A percentile compares a stretch with the other conserved stretches of the same genome.
These are phyloP conservation scores for Ascochyta rabiei DNA, from an alignment of 2,329 filamentous ascomycete genomes.

Conservation along the genomic window DNA sequence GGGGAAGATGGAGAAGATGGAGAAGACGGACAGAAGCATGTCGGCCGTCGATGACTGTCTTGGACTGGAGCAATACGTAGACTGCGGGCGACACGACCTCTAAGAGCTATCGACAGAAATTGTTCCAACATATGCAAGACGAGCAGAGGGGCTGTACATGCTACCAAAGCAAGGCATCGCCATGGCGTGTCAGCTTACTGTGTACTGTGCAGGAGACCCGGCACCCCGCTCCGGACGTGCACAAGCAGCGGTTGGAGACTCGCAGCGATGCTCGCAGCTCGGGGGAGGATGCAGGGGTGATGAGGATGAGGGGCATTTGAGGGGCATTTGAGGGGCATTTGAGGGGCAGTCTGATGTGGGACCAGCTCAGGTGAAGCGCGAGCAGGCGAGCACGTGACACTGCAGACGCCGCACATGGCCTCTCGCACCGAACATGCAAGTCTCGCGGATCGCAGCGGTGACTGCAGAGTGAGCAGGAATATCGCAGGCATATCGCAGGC, in stretches of 20 bases:
- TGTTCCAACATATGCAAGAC: background rate
- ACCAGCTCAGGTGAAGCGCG: background rate
- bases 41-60: background rate
- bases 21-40: background rate
- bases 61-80: background rate
- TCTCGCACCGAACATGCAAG: background rate
- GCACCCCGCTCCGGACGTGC: conserved; percentile 4
- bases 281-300: conserved; percentile 4
- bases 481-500: too few species aligned
- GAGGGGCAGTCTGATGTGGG: conserved; percentile 4
- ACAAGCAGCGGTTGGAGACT: background rate
- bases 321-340: conserved; percentile 8
- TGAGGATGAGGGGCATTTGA: too few species aligned
- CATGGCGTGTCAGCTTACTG: background rate
- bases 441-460: background rate
- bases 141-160: background rate
- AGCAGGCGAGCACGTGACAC: background rate
- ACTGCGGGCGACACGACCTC: background rate
- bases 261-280: background rate
- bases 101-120: background rate
- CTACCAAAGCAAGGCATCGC: background rate
- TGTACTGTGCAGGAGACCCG: background rate
- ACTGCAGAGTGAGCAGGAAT: background rate
- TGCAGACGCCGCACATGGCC: background rate
- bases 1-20: background rate